Evolutionary conservation across 192 early-diverging fungal genomes (phyloP), one percentile per base, ranked within the genome.

Genomic region (Umbelopsis ramanniana): DNA sequence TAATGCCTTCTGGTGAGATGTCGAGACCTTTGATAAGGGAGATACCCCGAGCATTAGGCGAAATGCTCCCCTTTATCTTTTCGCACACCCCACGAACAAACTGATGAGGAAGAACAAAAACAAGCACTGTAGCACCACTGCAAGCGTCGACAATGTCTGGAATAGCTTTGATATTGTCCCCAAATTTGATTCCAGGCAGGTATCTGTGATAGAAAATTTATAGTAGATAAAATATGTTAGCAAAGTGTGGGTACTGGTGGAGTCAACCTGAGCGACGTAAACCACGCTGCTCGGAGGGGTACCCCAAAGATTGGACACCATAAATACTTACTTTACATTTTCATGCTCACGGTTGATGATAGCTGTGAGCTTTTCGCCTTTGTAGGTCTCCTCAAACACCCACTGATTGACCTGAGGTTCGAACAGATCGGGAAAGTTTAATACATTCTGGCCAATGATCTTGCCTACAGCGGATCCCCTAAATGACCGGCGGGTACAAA

Each of bases 101-200:
- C 90, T 88, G 94, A 81, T 97, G 95, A 46, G 96, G 96, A 66
- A 97, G 86, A 23, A 97, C 95, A 78, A 98, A 94, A n/a, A 98
- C 87, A 10, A 98, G 84, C 52, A 97, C 84, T 17, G 95, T 95
- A 7, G 96, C 94, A 66, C 82, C 94, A 46, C 87, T 71, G 50
- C 90, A 90, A 7, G 94, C 87, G 60, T 93, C 83, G 2, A 87
- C 72, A 8, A 97, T 79, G 78, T 95, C 92, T 2, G 97, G 87
- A 35, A 89, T 87, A 19, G 97, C 97, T 22, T 86, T 83, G 9
- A 98, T 84, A 73, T 95, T 97, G 15, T 86, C 77, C 1, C 95
- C 93, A 72, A 98, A 85, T 67, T 82, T 85, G 63, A 95, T 87
- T 29, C 91, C 91, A 11, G 97, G 96, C 22, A 98, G 83, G 72